phyloP scores from a whole-genome alignment of 345 rosid species.

The Anacardium occidentale region DNA sequence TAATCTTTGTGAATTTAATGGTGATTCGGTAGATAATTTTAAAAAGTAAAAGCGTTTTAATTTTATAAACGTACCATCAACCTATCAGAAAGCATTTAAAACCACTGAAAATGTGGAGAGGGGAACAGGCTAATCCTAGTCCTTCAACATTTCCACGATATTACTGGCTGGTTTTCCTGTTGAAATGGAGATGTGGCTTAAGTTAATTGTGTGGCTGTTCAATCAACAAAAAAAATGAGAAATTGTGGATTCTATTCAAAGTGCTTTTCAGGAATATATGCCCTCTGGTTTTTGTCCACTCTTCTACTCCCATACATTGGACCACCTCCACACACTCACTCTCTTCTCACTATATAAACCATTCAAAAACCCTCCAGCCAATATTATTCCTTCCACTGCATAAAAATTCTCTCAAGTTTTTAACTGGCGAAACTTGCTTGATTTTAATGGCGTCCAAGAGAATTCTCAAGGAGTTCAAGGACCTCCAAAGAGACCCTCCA shows the following conservation, averaged over 20 bases:
- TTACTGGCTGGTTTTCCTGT: background rate
- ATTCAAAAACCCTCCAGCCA: background rate
- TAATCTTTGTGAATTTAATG: too few relatives aligned
- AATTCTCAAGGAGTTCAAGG: conserved; percentile 34
- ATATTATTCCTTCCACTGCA: background rate
- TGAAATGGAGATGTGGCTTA: background rate
- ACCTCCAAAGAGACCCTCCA: conserved; percentile 33
- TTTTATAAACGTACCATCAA: too few relatives aligned
- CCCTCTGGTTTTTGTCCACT: conserved; percentile 13
- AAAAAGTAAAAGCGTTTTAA: background rate
- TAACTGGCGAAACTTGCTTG: background rate
- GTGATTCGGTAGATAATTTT: too few relatives aligned
- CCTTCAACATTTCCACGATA: background rate
- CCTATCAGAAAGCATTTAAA: background rate
- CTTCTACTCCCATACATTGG: background rate
- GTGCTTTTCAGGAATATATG: conserved; percentile 12
- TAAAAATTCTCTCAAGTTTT: background rate
- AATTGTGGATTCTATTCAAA: background rate
- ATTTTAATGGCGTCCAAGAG: conserved; percentile 29
- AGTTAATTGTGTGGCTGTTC: background rate
- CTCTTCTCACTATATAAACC: background rate
- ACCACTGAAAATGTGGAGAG: background rate
- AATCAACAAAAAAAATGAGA: background rate
- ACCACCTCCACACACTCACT: background rate
- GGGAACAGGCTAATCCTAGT: background rate